Conservation (phyloP, 768 basidiomycete species). For the Psilocybe azurescens region DNA sequence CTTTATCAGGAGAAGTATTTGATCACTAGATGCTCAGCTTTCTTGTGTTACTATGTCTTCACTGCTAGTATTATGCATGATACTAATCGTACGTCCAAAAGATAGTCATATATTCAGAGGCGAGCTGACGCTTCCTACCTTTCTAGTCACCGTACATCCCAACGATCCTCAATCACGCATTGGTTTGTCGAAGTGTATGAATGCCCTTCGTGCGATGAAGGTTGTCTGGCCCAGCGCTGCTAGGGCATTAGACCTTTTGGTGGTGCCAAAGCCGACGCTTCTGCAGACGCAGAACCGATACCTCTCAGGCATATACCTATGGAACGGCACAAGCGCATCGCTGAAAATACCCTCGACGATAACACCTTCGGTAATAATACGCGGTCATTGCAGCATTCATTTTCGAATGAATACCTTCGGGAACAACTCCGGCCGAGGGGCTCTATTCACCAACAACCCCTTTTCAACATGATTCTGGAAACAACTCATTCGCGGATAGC, state of each 20-base stretch:
- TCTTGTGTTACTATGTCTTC: slow-evolving; percentile 81
- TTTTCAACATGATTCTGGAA: slow-evolving; percentile 11
- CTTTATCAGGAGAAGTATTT: slow-evolving; percentile 68
- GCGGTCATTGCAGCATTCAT: neutral
- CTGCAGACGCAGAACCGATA: slow-evolving; percentile 18
- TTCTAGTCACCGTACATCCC: slow-evolving; percentile 64
- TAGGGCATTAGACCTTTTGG: slow-evolving; percentile 74
- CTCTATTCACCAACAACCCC: slow-evolving; percentile 5
- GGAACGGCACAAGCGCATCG: slow-evolving; percentile 63
- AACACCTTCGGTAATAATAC: slow-evolving; percentile 19
- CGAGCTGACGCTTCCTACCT: neutral
- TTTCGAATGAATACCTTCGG: slow-evolving; percentile 15
- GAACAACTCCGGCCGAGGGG: slow-evolving; percentile 6
- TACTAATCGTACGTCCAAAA: slow-evolving; percentile 59
- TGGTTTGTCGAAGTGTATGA: slow-evolving; percentile 71
- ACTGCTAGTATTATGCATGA: slow-evolving; percentile 84
- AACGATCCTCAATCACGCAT: slow-evolving; percentile 71
- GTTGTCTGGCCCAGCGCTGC: slow-evolving; percentile 79
- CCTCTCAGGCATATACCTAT: slow-evolving; percentile 22
- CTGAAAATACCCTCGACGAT: slow-evolving; percentile 54
- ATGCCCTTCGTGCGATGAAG: slow-evolving; percentile 67
- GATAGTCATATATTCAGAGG: neutral
- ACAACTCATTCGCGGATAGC: slow-evolving; percentile 7
- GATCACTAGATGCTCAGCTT: slow-evolving; percentile 66
- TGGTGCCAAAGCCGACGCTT: slow-evolving; percentile 55